Evolutionary conservation across 176 grass and related monocot genomes (phyloP), one percentile per base, ranked within the genome.

Genomic region (Triticum timopheevii): DNA sequence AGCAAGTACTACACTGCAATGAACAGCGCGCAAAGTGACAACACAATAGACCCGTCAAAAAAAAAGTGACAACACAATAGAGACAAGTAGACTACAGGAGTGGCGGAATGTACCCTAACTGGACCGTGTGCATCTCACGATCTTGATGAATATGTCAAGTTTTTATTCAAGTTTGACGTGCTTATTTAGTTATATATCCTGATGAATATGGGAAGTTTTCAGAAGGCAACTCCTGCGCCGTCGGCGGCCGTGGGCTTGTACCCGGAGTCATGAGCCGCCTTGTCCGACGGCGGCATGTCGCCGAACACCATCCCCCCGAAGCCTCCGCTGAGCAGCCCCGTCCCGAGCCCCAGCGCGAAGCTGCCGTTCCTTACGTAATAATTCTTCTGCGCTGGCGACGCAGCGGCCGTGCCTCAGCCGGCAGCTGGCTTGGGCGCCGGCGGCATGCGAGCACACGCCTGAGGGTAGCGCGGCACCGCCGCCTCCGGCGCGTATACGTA

Each of bases 241-340:
- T 84, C 80, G 61, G 28, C 80, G 61, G 84, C 36, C 38, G 40
- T 42, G 3, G n/a, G 23, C 12, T 13, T 7, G 70, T 73, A 23
- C 5, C 72, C 87, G 1, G 33, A 90, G 13, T 81, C 83, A 23
- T 89, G 87, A 20, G 58, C 85, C 5, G 59, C 45, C 4, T 11
- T 47, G 56, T 87, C 79, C 2, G 86, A 86, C 34, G 88, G 19
- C 56, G 35, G 22, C 82, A 86, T 83, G n/a, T 88, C 91, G 10
- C 88, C 88, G 12, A 90, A 25, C 31, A 89, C 66, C 65, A 84
- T 76, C 1, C 19, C 88, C 34, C n/a, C 63, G 80, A n/a, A 73
- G 7, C 82, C 56, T 35, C 77, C 82, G 25, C 82, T 73, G 44
- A 93, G 75, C 13, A 76, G 13, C 72, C 72, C 72, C 6, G 44